phyloP scores from a whole-genome alignment of 2,329 filamentous ascomycete species.

The Akanthomyces muscarius region DNA sequence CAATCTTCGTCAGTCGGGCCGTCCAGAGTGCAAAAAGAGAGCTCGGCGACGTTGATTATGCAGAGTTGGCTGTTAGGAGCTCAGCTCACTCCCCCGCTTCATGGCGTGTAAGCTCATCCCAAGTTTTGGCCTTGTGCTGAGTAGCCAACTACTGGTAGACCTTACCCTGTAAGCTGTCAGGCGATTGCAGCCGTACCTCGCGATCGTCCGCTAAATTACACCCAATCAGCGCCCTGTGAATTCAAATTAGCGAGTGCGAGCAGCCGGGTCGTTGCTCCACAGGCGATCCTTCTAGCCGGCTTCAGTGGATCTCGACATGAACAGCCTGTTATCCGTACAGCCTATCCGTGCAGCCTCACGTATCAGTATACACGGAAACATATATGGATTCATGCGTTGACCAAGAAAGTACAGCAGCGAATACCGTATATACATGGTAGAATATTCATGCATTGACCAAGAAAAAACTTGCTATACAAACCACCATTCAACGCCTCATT shows the following conservation, averaged over 20 bases:
- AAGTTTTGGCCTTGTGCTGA: neutral
- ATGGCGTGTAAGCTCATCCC: neutral
- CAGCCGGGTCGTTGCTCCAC: neutral
- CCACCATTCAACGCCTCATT: constrained; percentile 10
- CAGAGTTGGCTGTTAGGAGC: neutral
- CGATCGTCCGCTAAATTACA: neutral
- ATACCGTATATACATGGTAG: too few species aligned
- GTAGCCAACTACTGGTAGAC: too few species aligned
- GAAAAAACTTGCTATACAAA: neutral
- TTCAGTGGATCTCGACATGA: neutral
- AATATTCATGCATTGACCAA: neutral
- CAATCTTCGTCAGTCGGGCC: too few species aligned
- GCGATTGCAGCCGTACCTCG: neutral
- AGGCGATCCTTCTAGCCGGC: neutral
- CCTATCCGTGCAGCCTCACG: too few species aligned
- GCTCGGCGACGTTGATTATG: too few species aligned
- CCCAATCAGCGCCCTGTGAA: constrained; percentile 1
- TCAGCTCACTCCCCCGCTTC: neutral
- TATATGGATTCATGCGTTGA: too few species aligned
- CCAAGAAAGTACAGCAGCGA: too few species aligned
- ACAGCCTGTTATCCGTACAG: too few species aligned
- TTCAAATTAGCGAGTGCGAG: neutral
- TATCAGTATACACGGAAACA: too few species aligned
- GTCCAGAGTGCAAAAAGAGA: neutral
- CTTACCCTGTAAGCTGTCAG: too few species aligned